Evolutionary conservation across 768 basidiomycete species (phyloP), one percentile per base, ranked within the genome.

Genomic region (Pleurotus cornucopiae): DNA sequence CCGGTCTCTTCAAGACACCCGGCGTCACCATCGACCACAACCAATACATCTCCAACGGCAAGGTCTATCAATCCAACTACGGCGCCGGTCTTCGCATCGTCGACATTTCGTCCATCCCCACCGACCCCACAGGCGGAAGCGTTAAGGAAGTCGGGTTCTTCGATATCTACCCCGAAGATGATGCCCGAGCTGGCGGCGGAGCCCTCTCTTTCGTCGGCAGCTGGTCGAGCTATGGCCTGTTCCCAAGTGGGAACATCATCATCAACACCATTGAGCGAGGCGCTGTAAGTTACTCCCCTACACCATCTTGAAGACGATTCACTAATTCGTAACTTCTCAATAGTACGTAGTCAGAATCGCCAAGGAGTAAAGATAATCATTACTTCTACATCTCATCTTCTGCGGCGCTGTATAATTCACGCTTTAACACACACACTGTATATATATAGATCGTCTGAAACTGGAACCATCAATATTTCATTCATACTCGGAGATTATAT

Each of bases 41-140:
- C 40, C 65, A 66, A 37, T 66, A 70, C 38, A 60, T 67, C 46
- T 57, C 63, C 55, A 63, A 67, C 46, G 63, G 65, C 41, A 58
- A 54, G 54, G 60, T 63, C n/a, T 67, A 66, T 58, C 66, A 69
- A 57, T 63, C 64, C 56, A 69, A 68, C 55, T 70, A 70, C 49
- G 62, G 62, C 11, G 62, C 66, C 30, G 69, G 69, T 2, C 57
- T 70, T 43, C 64, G 66, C 39, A 57, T 70, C 49, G 47, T 70
- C 7, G 66, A 70, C 43, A 61, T 68, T 37, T 60, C 60, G 51
- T 64, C 63, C 52, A 64, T 70, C 37, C 64, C 61, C 21, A 30
- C 49, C 7, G 69, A 70, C 56, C 67, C 69, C 0, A 69, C 66
- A 1, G 67, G 69, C 18, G 59, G 59, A 20, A 60, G 63, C 16